Conservation (phyloP, 441 rosid species). For the Codiaeum variegatum region DNA sequence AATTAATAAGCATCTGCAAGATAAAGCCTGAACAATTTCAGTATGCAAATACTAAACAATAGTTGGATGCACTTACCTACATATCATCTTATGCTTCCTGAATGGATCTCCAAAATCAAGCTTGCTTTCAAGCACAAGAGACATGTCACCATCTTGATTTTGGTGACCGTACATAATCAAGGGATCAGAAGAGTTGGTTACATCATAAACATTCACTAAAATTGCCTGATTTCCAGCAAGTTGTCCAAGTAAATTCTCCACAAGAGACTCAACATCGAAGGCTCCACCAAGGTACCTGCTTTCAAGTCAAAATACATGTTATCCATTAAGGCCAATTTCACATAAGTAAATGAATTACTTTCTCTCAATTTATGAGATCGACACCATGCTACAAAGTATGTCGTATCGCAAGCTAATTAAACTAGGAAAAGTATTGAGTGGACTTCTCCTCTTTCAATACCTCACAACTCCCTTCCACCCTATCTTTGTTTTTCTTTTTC, state of each 20-base stretch:
- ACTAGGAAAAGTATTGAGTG: neutral
- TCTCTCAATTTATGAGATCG: neutral
- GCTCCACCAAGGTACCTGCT: conserved; percentile 94
- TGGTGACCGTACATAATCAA: conserved; percentile 85
- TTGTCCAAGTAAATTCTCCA: conserved; percentile 90
- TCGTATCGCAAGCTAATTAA: neutral
- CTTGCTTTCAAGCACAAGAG: conserved; percentile 67
- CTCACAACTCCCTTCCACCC: neutral
- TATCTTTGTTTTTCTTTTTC: neutral
- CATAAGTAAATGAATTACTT: neutral
- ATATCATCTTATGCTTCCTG: conserved; percentile 86
- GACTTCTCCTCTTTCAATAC: neutral
- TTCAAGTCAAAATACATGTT: conserved; percentile 20
- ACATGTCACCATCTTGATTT: conserved; percentile 68
- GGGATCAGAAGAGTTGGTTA: conserved; percentile 76
- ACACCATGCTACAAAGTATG: neutral
- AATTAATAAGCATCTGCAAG: conserved; percentile 15
- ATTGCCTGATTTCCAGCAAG: conserved; percentile 93
- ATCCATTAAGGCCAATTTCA: neutral
- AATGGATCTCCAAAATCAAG: conserved; percentile 95
- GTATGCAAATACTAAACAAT: conserved; percentile 14
- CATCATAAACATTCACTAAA: conserved; percentile 82
- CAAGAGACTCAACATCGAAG: conserved; percentile 96
- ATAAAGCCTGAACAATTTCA: conserved; percentile 15
- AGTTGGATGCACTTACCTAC: conserved; percentile 53